A percentile compares a stretch with the other conserved stretches of the same genome.
These are phyloP conservation scores for Leishmania tarentolae DNA, from an alignment of 208 protist genomes.

Conservation along the genomic window DNA sequence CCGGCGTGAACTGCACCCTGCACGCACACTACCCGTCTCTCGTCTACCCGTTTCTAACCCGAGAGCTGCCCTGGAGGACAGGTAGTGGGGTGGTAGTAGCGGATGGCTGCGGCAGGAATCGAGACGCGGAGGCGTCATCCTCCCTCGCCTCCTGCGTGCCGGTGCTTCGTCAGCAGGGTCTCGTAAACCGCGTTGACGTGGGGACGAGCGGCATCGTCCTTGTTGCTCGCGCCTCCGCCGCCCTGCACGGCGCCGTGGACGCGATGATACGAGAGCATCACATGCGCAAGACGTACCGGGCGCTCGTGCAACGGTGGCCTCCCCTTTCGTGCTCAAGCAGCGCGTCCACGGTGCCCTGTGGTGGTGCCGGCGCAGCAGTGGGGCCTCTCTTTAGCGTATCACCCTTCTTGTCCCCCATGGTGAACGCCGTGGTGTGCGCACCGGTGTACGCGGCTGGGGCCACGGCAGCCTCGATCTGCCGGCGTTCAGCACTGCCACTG, in stretches of 20 bases:
- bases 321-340: not conserved
- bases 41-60: constrained; percentile 34
- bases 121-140: not conserved
- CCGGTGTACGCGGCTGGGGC: constrained; percentile 30
- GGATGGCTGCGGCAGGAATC: not conserved
- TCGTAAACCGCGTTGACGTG: constrained; percentile 86
- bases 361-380: not conserved
- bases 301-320: constrained; percentile 55
- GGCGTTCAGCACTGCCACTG: constrained; percentile 1
- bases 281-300: constrained; percentile 66
- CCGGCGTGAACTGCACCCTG: constrained; percentile 60
- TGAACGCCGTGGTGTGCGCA: constrained; percentile 6
- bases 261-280: constrained; percentile 44
- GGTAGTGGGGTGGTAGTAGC: not conserved
- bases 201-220: constrained; percentile 81
- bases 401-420: constrained; percentile 27
- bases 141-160: constrained; percentile 16
- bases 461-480: constrained; percentile 5
- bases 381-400: constrained; percentile 17
- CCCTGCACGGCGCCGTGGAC: constrained; percentile 33
- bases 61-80: constrained; percentile 46
- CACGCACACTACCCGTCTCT: constrained; percentile 59
- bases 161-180: constrained; percentile 65
- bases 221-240: constrained; percentile 28
- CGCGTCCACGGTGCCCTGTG: not conserved